Conservation (phyloP, 225 moss, liverwort and hornwort genomes). For the Pseudisothecium myosuroides region DNA sequence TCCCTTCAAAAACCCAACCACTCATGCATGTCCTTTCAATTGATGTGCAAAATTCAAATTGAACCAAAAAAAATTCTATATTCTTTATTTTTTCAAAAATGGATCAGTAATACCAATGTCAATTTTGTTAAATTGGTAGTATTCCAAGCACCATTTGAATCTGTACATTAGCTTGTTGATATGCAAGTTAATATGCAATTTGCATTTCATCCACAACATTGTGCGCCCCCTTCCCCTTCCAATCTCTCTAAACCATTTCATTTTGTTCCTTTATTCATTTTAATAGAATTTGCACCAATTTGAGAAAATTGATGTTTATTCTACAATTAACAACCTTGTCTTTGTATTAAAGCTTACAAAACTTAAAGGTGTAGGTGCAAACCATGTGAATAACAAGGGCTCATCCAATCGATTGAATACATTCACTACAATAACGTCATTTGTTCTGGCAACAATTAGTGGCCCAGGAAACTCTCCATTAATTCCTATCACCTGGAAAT, state of each 20-base stretch:
- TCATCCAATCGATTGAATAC: slow-evolving; percentile 49
- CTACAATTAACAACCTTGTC: background rate
- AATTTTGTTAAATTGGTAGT: fast-evolving
- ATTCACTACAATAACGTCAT: slow-evolving; percentile 30
- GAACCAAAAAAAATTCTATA: background rate
- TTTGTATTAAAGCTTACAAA: background rate
- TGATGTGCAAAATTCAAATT: too few species aligned
- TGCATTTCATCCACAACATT: background rate
- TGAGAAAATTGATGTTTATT: background rate
- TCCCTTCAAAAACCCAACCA: slow-evolving; percentile 12
- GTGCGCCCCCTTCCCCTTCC: fast-evolving
- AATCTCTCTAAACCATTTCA: background rate
- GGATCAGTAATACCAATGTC: background rate
- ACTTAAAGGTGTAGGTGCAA: background rate
- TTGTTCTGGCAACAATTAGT: slow-evolving; percentile 3
- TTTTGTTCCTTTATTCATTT: background rate
- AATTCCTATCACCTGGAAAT: slow-evolving; percentile 33
- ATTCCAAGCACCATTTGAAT: fast-evolving
- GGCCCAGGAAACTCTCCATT: slow-evolving; percentile 43
- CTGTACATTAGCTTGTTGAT: background rate
- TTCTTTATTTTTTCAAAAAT: background rate
- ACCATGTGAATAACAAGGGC: slow-evolving; percentile 51
- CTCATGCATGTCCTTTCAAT: background rate
- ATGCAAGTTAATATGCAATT: background rate
- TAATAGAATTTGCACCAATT: background rate